phyloP scores from a whole-genome alignment of 306 rosid species.

The Rosa chinensis region DNA sequence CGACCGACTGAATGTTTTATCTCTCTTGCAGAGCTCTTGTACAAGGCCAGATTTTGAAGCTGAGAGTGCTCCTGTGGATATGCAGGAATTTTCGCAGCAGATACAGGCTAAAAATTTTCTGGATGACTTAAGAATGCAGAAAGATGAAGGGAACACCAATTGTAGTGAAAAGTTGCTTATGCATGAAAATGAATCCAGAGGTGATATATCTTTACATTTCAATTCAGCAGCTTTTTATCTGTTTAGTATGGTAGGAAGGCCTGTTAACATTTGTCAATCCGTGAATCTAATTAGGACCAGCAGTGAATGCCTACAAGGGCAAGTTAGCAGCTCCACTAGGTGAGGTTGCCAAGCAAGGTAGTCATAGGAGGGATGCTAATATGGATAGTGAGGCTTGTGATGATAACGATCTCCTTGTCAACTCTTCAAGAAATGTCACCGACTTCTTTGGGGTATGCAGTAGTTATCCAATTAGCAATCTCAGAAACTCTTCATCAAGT shows the following conservation, averaged over 20 bases:
- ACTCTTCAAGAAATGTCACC: constrained; percentile 57
- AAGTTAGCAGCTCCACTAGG: constrained; percentile 36
- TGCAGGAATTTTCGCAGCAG: constrained; percentile 48
- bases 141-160: constrained; percentile 39
- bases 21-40: constrained; percentile 85
- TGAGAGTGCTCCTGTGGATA: constrained; percentile 51
- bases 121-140: constrained; percentile 43
- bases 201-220: constrained; percentile 37
- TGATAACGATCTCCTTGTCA: constrained; percentile 44
- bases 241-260: constrained; percentile 15
- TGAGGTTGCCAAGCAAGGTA: constrained; percentile 47
- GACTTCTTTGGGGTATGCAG: constrained; percentile 67
- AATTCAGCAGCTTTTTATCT: constrained; percentile 16
- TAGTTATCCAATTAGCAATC: constrained; percentile 41
- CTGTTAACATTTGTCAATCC: constrained; percentile 29
- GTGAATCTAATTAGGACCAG: constrained; percentile 40
- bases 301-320: constrained; percentile 32
- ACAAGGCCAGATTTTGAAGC: constrained; percentile 81
- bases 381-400: constrained; percentile 53
- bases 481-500: constrained; percentile 45
- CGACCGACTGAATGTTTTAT: constrained; percentile 38
- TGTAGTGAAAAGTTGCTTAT: constrained; percentile 35
- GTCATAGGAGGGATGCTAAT: constrained; percentile 38
- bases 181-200: constrained; percentile 50
- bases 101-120: constrained; percentile 41